These are phyloP conservation scores for Penicillium sp. DNA, from an alignment of 2,329 filamentous ascomycete species.

Conservation along the genomic window DNA sequence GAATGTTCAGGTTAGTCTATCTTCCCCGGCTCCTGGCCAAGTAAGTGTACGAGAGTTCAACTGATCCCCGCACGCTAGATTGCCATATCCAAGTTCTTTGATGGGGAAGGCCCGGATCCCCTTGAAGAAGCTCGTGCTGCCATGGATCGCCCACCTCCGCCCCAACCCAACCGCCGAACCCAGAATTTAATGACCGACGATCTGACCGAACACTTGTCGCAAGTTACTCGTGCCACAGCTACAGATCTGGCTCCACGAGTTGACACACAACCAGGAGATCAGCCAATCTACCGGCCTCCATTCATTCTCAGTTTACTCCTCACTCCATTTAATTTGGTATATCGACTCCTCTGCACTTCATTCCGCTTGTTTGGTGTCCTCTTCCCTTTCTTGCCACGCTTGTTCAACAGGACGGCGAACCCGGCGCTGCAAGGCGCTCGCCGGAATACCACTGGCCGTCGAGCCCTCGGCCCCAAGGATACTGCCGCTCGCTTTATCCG, in stretches of 20 bases:
- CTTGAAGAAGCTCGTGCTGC: conserved; percentile 71
- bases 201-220: conserved; percentile 33
- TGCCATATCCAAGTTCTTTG: conserved; percentile 95
- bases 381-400: conserved; percentile 73
- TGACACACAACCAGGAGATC: conserved; percentile 67
- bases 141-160: conserved; percentile 58
- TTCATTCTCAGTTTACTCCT: conserved; percentile 76
- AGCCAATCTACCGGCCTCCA: conserved; percentile 66
- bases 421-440: conserved; percentile 46
- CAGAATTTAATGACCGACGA: conserved; percentile 65
- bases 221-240: conserved; percentile 38
- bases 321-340: conserved; percentile 76
- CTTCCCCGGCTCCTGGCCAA: background rate
- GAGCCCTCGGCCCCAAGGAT: conserved; percentile 78
- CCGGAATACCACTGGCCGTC: conserved; percentile 65
- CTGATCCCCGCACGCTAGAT: conserved; percentile 58
- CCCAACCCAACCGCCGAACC: conserved; percentile 60
- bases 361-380: conserved; percentile 74
- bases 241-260: conserved; percentile 75
- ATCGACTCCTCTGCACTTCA: conserved; percentile 63
- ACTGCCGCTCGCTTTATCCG: conserved; percentile 84
- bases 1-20: conserved; percentile 73
- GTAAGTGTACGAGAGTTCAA: conserved; percentile 11
- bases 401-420: conserved; percentile 47
- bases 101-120: conserved; percentile 83